Evolutionary conservation across 148 eudicot species (phyloP).

Genomic region (Fagopyrum tataricum): DNA sequence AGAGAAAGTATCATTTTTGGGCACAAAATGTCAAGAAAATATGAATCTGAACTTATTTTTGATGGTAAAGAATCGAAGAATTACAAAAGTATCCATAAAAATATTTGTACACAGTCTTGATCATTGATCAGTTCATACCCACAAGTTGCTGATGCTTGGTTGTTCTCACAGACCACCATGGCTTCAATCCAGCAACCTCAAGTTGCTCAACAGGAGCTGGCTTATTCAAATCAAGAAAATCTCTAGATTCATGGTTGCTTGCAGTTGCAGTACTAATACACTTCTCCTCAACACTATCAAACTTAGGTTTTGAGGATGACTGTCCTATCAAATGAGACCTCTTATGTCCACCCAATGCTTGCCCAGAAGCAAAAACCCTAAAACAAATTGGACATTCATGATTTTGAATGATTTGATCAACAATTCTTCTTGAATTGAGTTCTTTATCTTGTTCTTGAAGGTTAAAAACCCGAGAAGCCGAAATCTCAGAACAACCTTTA

Average conservation of each 20-base stretch:
- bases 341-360: conserved; percentile 96
- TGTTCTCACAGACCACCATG: conserved; percentile 54
- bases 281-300: conserved; percentile 16
- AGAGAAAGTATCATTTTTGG: too few relatives aligned
- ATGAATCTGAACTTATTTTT: neutral
- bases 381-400: conserved; percentile 86
- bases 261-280: neutral
- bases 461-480: neutral
- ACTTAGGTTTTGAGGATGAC: neutral
- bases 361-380: conserved; percentile 76
- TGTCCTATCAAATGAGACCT: conserved; percentile 63
- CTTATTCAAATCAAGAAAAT: conserved; percentile 81
- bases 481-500: conserved; percentile 22
- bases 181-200: conserved; percentile 30
- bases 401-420: conserved; percentile 4
- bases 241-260: neutral
- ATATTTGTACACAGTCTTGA: neutral
- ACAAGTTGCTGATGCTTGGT: conserved; percentile 34
- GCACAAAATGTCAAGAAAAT: neutral
- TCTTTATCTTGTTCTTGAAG: neutral
- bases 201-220: conserved; percentile 33
- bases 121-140: conserved; percentile 35
- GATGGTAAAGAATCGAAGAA: neutral
- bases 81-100: too few relatives aligned
- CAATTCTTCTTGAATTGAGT: neutral